Conservation (phyloP, 805 yeast species). For the Starmerella apicola region DNA sequence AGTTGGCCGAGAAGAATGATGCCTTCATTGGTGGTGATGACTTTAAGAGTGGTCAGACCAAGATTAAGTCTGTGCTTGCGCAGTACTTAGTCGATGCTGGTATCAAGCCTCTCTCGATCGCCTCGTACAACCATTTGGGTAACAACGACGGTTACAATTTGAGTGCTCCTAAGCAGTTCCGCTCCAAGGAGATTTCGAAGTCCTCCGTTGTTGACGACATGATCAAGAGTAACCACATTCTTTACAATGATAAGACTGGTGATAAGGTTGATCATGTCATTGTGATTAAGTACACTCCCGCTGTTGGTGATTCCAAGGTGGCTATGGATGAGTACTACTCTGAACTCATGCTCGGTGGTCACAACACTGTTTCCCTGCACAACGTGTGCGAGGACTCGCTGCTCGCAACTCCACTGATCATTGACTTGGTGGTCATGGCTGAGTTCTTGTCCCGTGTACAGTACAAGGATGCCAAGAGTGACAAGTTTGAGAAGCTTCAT, state of each 20-base stretch:
- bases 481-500: slow-evolving; percentile 54
- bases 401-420: slow-evolving; percentile 86
- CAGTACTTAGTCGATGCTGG: slow-evolving; percentile 96
- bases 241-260: slow-evolving; percentile 72
- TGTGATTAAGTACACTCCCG: slow-evolving; percentile 85
- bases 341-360: slow-evolving; percentile 95
- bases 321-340: slow-evolving; percentile 98
- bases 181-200: slow-evolving; percentile 90
- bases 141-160: slow-evolving; percentile 91
- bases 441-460: slow-evolving; percentile 81
- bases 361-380: slow-evolving; percentile 84
- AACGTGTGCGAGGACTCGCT: slow-evolving; percentile 94
- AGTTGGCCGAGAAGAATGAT: slow-evolving; percentile 66
- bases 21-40: slow-evolving; percentile 92
- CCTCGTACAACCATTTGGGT: slow-evolving; percentile 92
- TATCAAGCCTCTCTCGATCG: slow-evolving; percentile 85
- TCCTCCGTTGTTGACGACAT: slow-evolving; percentile 89
- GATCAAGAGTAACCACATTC: slow-evolving; percentile 70
- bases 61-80: slow-evolving; percentile 89
- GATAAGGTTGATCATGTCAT: slow-evolving; percentile 81
- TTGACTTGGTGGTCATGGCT: slow-evolving; percentile 78
- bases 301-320: slow-evolving; percentile 92
- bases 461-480: slow-evolving; percentile 45
- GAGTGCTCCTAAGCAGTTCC: slow-evolving; percentile 84
- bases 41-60: slow-evolving; percentile 93